phyloP scores from a whole-genome alignment of 495 filamentous ascomycete species.

The Schizothecium vesticola region DNA sequence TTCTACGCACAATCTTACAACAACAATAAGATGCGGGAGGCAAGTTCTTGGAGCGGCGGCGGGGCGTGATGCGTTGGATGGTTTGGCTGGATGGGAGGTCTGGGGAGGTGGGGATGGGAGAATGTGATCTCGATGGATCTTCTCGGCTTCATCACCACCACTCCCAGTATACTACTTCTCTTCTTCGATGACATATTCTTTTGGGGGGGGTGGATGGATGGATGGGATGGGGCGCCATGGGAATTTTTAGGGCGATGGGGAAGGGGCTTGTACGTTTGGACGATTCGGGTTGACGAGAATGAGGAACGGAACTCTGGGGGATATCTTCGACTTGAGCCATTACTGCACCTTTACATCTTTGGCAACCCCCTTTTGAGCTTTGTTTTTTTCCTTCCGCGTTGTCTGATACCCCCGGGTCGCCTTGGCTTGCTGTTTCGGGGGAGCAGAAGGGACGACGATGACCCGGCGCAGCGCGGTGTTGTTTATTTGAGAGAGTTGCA shows the following conservation, averaged over 20 bases:
- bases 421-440: neutral
- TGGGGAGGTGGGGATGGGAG: neutral
- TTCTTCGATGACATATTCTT: constrained; percentile 6
- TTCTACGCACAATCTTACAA: neutral
- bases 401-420: neutral
- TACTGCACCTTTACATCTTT: neutral
- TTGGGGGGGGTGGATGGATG: neutral
- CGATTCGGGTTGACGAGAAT: neutral
- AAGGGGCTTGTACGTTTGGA: neutral
- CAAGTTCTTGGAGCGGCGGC: neutral
- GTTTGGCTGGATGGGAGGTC: neutral
- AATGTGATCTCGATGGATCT: constrained; percentile 10
- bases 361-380: neutral
- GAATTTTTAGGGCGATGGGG: neutral
- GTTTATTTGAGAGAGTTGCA: no score
- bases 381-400: neutral
- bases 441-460: neutral
- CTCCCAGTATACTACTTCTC: neutral
- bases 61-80: neutral
- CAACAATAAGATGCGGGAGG: neutral
- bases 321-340: neutral
- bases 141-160: neutral
- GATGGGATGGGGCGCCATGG: neutral
- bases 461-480: neutral
- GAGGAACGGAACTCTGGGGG: neutral